Evolutionary conservation across 2,329 filamentous ascomycete species (phyloP).

Genomic region (Cladosporium velox): DNA sequence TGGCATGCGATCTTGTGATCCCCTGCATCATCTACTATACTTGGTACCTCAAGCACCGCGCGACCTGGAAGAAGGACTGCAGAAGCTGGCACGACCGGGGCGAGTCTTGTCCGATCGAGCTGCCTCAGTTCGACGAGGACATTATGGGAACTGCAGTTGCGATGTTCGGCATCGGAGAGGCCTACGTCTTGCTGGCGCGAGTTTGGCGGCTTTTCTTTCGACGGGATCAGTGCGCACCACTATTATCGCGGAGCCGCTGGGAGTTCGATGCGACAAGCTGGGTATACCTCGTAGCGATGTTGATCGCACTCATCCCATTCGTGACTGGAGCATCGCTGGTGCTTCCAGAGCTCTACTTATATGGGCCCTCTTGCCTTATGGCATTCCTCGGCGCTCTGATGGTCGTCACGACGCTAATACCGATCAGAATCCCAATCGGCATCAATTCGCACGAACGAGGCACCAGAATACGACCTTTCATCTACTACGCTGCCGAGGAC

Average conservation of each 20-base stretch:
- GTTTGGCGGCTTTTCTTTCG: constrained; percentile 32
- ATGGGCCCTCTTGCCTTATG: constrained; percentile 37
- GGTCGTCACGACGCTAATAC: constrained; percentile 33
- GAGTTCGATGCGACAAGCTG: constrained; percentile 38
- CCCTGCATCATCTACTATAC: constrained; percentile 38
- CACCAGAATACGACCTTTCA: constrained; percentile 33
- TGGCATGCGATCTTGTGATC: constrained; percentile 36
- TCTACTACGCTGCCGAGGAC: constrained; percentile 39
- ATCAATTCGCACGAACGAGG: constrained; percentile 38
- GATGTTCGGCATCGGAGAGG: constrained; percentile 36
- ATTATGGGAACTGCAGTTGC: constrained; percentile 36
- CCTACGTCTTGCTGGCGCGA: constrained; percentile 37
- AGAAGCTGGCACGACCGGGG: constrained; percentile 26
- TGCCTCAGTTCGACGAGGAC: constrained; percentile 31
- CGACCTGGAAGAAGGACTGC: constrained; percentile 27
- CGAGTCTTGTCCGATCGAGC: constrained; percentile 27
- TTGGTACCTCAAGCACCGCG: constrained; percentile 31
- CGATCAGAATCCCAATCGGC: constrained; percentile 36
- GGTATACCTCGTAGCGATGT: constrained; percentile 36
- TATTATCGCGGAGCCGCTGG: constrained; percentile 33
- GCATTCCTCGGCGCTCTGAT: constrained; percentile 34
- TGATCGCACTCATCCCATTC: constrained; percentile 36
- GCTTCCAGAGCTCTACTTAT: constrained; percentile 35
- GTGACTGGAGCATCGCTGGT: constrained; percentile 31
- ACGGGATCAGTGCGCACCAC: constrained; percentile 34